phyloP scores from a whole-genome alignment of 768 basidiomycete species.

The Leccinum truebloodii region DNA sequence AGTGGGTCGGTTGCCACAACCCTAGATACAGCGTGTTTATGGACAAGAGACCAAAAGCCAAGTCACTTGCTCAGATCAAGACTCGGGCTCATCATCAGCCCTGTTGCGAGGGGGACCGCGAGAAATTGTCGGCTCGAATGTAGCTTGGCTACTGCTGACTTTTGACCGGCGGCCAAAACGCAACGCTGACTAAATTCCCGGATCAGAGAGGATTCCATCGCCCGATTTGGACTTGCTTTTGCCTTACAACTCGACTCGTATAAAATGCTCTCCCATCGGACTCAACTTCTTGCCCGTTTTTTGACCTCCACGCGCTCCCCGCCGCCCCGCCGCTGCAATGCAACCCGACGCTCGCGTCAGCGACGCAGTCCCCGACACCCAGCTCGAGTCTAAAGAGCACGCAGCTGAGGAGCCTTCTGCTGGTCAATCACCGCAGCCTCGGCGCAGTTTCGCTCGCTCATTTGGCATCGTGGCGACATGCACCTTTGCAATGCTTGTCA shows the following conservation, averaged over 20 bases:
- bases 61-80: not conserved
- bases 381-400: constrained; percentile 15
- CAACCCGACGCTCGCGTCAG: constrained; percentile 7
- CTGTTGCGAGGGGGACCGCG: not conserved
- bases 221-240: not conserved
- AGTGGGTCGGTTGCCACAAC: not conserved
- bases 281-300: not conserved
- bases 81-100: constrained; percentile 9
- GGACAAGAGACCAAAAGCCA: not conserved
- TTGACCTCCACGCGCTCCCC: not conserved
- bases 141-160: not conserved
- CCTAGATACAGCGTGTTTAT: constrained; percentile 13
- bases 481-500: constrained; percentile 41
- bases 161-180: not conserved
- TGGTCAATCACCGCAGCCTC: not conserved
- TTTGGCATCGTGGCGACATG: constrained; percentile 37
- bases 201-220: not conserved
- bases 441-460: constrained; percentile 29
- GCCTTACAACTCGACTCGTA: not conserved
- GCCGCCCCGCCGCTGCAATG: constrained; percentile 5
- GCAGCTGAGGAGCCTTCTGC: constrained; percentile 1
- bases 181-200: not conserved
- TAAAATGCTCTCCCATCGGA: not conserved
- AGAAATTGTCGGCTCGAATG: not conserved
- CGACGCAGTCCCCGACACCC: constrained; percentile 14